Evolutionary conservation across 2,329 filamentous ascomycete species (phyloP).

Genomic region (Intubia oerlemansii): DNA sequence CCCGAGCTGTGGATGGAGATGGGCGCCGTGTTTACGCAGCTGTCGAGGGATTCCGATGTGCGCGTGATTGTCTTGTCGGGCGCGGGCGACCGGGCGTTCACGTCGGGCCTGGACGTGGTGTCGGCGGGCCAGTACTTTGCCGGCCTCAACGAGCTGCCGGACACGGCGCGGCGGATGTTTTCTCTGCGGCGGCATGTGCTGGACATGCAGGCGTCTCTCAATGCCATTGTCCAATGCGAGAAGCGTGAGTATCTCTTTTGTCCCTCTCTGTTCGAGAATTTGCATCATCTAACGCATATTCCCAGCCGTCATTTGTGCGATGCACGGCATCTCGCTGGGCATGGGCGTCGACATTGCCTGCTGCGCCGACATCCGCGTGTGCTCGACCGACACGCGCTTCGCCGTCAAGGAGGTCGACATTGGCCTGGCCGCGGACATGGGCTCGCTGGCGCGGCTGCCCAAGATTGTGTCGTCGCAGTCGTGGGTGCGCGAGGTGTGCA

Average conservation of each 20-base stretch:
- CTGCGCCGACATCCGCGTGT: slow-evolving; percentile 50
- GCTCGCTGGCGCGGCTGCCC: slow-evolving; percentile 51
- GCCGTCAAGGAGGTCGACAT: slow-evolving; percentile 70
- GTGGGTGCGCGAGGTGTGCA: slow-evolving; percentile 62
- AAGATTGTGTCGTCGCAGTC: slow-evolving; percentile 48
- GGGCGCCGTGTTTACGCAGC: slow-evolving; percentile 44
- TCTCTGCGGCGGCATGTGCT: slow-evolving; percentile 44
- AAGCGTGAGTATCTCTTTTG: slow-evolving; percentile 40
- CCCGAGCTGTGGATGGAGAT: slow-evolving; percentile 77
- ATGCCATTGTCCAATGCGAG: slow-evolving; percentile 62
- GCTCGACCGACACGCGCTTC: slow-evolving; percentile 35
- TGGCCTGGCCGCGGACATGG: slow-evolving; percentile 59
- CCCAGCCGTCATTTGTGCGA: slow-evolving; percentile 60
- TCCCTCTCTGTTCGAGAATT: not conserved
- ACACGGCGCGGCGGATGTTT: slow-evolving; percentile 43
- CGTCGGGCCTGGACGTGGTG: slow-evolving; percentile 64
- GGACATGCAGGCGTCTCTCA: slow-evolving; percentile 64
- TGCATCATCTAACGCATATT: not conserved
- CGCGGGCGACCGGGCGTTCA: slow-evolving; percentile 67
- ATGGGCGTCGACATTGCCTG: slow-evolving; percentile 55
- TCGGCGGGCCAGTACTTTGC: slow-evolving; percentile 36
- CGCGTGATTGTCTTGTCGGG: slow-evolving; percentile 64
- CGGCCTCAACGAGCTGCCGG: slow-evolving; percentile 25
- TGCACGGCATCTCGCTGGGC: slow-evolving; percentile 62
- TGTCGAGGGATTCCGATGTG: slow-evolving; percentile 51